A percentile compares a stretch with the other conserved stretches of the same genome.
Conservation (phyloP, 2,329 filamentous ascomycete species). For the Aspergillus tamarii region DNA sequence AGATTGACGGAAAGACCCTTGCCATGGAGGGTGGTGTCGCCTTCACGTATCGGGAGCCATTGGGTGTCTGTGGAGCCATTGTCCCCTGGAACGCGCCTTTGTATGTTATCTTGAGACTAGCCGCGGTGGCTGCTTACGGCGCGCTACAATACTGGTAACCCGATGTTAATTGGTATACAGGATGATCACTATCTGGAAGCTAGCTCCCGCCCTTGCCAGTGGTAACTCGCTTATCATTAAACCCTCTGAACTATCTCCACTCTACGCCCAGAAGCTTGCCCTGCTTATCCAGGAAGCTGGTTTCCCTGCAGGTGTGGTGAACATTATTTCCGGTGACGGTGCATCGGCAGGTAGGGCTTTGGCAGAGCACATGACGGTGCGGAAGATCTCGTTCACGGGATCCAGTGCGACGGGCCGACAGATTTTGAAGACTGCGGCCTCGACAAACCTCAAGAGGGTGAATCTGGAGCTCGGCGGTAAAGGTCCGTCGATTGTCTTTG, state of each 20-base stretch:
- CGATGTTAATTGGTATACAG: slow-evolving; percentile 10
- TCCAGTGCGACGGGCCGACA: slow-evolving; percentile 31
- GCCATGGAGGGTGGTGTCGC: slow-evolving; percentile 27
- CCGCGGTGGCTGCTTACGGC: neutral
- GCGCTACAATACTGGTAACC: too few relatives aligned
- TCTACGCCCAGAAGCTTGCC: slow-evolving; percentile 52
- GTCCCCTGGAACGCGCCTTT: slow-evolving; percentile 36
- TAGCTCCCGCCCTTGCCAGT: slow-evolving; percentile 65
- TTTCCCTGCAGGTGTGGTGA: slow-evolving; percentile 61
- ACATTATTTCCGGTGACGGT: slow-evolving; percentile 64
- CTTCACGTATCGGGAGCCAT: slow-evolving; percentile 30
- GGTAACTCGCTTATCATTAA: slow-evolving; percentile 73
- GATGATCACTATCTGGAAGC: slow-evolving; percentile 52
- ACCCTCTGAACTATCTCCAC: slow-evolving; percentile 64
- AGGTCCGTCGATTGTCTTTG: slow-evolving; percentile 37
- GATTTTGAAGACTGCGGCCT: slow-evolving; percentile 33
- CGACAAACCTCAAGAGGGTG: slow-evolving; percentile 39
- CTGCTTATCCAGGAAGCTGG: slow-evolving; percentile 54
- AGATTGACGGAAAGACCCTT: slow-evolving; percentile 30
- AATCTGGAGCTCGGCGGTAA: slow-evolving; percentile 42
- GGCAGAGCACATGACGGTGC: slow-evolving; percentile 32
- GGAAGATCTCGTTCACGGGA: slow-evolving; percentile 42
- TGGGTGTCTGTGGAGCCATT: slow-evolving; percentile 35
- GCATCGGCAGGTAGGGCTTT: slow-evolving; percentile 53
- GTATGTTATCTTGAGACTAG: slow-evolving; percentile 16